These are phyloP conservation scores for Beta lomatogona DNA, from an alignment of 179 eudicot species.

Conservation along the genomic window DNA sequence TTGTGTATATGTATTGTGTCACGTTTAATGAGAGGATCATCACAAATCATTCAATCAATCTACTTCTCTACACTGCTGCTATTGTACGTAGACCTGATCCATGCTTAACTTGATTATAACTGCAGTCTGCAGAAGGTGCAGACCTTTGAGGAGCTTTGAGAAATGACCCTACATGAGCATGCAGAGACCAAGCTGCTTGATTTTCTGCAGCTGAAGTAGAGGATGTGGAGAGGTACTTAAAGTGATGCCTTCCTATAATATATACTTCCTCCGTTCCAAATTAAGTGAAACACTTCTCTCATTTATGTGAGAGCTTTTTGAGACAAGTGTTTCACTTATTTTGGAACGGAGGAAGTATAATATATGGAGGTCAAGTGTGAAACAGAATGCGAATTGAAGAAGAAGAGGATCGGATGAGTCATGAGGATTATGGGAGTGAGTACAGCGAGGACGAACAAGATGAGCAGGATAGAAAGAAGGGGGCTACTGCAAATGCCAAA, in stretches of 20 bases:
- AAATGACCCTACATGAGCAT: constrained; percentile 59
- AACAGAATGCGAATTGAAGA: constrained; percentile 84
- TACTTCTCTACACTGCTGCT: no score
- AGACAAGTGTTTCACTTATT: no score
- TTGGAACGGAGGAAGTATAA: no score
- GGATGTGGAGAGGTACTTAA: constrained; percentile 70
- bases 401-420: constrained; percentile 41
- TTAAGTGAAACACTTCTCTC: no score
- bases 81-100: constrained; percentile 9
- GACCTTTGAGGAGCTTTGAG: constrained; percentile 72
- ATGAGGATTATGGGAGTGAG: constrained; percentile 78
- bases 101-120: constrained; percentile 12
- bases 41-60: no score
- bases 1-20: no score
- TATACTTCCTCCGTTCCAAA: no score
- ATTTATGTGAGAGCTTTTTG: no score
- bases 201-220: constrained; percentile 58
- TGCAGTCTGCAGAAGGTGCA: constrained; percentile 79
- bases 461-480: constrained; percentile 42
- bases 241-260: constrained; percentile 60
- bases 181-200: constrained; percentile 58
- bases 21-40: no score
- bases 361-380: constrained; percentile 72
- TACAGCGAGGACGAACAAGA: constrained; percentile 85
- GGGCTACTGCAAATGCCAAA: constrained; percentile 27